Conservation (phyloP, 768 basidiomycete species). For the Coprinellus micaceus region DNA sequence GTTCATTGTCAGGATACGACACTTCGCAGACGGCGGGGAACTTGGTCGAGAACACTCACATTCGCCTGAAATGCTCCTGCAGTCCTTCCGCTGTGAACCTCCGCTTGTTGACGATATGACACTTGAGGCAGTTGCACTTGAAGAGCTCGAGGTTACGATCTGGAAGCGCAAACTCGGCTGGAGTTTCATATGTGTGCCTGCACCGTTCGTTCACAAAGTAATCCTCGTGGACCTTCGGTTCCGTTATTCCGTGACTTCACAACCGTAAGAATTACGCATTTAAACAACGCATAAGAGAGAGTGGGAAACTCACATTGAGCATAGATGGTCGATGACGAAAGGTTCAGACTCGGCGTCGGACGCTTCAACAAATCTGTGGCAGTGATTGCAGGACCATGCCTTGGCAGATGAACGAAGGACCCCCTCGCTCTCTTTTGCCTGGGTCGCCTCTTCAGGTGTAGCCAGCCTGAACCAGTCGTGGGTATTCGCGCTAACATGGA, state of each 20-base stretch:
- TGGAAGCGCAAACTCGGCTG: background rate
- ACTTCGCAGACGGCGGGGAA: too few relatives aligned
- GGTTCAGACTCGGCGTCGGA: background rate
- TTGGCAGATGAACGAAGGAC: background rate
- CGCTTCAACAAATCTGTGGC: background rate
- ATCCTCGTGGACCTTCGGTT: background rate
- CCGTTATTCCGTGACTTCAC: background rate
- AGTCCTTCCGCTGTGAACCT: too few relatives aligned
- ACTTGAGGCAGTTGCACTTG: too few relatives aligned
- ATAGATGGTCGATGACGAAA: background rate
- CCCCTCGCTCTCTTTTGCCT: too few relatives aligned
- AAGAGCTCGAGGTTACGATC: too few relatives aligned
- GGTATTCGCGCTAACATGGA: too few relatives aligned
- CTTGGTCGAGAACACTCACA: too few relatives aligned
- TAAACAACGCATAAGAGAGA: background rate
- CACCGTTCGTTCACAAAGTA: background rate
- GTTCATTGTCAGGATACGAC: too few relatives aligned
- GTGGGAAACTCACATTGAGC: background rate
- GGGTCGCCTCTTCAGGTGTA: too few relatives aligned
- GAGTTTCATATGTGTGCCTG: background rate
- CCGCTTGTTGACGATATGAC: too few relatives aligned
- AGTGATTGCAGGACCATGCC: constrained; percentile 2
- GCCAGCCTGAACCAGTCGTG: too few relatives aligned
- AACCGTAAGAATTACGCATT: background rate
- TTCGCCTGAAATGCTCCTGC: too few relatives aligned